These are phyloP conservation scores for Hyaloperonospora brassicae DNA, from an alignment of 352 stramenopile genomes.

Conservation along the genomic window DNA sequence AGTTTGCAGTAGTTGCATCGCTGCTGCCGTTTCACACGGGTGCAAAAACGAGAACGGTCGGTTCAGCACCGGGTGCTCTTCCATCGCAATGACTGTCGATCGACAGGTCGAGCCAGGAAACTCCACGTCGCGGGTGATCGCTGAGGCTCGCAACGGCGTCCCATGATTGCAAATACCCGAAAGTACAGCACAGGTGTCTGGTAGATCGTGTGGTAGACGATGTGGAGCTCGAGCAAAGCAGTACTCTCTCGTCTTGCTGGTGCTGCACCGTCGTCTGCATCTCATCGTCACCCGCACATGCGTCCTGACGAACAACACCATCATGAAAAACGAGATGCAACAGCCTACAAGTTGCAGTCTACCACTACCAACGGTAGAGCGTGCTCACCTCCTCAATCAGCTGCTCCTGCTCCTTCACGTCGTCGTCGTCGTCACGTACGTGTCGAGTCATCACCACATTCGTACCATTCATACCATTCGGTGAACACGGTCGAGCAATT, in stretches of 20 bases:
- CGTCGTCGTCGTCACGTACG: not conserved
- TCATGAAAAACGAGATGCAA: not conserved
- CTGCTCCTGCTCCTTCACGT: slow-evolving; percentile 16
- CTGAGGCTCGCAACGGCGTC: slow-evolving; percentile 16
- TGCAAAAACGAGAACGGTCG: slow-evolving; percentile 68
- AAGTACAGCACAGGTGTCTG: slow-evolving; percentile 74
- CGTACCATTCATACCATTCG: not conserved
- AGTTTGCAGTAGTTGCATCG: slow-evolving; percentile 53
- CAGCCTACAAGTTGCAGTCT: slow-evolving; percentile 1
- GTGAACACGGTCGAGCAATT: slow-evolving; percentile 19
- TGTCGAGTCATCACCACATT: not conserved
- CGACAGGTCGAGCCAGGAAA: slow-evolving; percentile 30
- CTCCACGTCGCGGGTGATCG: slow-evolving; percentile 21
- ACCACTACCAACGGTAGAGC: not conserved
- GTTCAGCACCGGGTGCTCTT: slow-evolving; percentile 60
- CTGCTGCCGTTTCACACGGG: slow-evolving; percentile 63
- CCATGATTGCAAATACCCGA: slow-evolving; percentile 32
- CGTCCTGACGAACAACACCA: slow-evolving; percentile 4
- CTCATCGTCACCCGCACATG: slow-evolving; percentile 8
- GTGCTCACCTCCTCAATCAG: slow-evolving; percentile 14
- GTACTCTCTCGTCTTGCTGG: slow-evolving; percentile 15
- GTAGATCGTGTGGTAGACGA: slow-evolving; percentile 75
- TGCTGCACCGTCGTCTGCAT: not conserved
- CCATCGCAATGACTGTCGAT: slow-evolving; percentile 45
- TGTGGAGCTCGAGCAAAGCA: slow-evolving; percentile 68